Evolutionary conservation across 192 early-diverging fungal genomes (phyloP).

Genomic region (Coemansia sp.): DNA sequence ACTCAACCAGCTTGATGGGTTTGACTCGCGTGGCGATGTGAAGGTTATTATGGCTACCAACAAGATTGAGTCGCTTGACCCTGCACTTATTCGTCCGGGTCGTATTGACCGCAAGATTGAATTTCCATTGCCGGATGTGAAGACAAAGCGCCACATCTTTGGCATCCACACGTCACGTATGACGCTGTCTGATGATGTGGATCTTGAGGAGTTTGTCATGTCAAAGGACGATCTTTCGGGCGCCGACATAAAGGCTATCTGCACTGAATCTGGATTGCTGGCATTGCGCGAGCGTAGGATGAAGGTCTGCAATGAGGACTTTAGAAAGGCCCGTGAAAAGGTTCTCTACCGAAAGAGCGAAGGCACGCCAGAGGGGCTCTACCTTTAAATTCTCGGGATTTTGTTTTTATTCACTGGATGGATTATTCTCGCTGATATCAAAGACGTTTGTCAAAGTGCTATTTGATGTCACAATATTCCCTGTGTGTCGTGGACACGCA

Average conservation of each 20-base stretch:
- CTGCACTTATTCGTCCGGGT: constrained; percentile 93
- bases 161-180: constrained; percentile 93
- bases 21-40: constrained; percentile 93
- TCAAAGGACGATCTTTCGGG: constrained; percentile 98
- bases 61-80: constrained; percentile 95
- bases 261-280: constrained; percentile 97
- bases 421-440: neutral
- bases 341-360: constrained; percentile 98
- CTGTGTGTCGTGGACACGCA: neutral
- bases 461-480: neutral
- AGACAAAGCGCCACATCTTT: constrained; percentile 97
- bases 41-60: constrained; percentile 99
- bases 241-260: constrained; percentile 99
- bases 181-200: constrained; percentile 94
- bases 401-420: neutral
- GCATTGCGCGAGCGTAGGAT: constrained; percentile 97
- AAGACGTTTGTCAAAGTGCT: neutral
- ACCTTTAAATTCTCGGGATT: constrained; percentile 58
- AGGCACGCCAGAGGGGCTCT: constrained; percentile 96
- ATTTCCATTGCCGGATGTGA: constrained; percentile 96
- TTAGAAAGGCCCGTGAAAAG: constrained; percentile 98
- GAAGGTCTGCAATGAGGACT: constrained; percentile 97
- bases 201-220: constrained; percentile 99
- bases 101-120: constrained; percentile 99
- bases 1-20: constrained; percentile 97